Evolutionary conservation across 306 rosid species (phyloP).

Genomic region (Cicer yamashitae): DNA sequence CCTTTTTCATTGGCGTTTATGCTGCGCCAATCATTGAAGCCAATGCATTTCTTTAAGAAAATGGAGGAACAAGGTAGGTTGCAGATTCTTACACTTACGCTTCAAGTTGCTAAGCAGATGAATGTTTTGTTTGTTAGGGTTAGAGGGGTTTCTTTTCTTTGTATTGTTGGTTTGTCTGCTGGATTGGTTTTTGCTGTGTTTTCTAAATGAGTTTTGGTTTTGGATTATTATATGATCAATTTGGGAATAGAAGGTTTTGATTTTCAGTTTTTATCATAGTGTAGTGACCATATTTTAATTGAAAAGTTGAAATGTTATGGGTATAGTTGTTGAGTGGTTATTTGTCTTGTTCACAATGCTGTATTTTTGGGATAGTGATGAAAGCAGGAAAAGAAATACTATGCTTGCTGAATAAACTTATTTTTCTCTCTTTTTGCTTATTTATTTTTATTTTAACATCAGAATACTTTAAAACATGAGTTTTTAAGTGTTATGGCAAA

Average conservation of each 20-base stretch:
- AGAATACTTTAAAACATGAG: no score
- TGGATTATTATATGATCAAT: not conserved
- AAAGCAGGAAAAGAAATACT: no score
- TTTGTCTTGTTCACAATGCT: not conserved
- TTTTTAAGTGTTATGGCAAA: no score
- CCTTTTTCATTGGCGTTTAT: constrained; percentile 72
- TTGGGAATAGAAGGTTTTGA: not conserved
- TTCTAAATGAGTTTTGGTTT: constrained; percentile 43
- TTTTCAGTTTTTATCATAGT: not conserved
- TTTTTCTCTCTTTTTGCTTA: no score
- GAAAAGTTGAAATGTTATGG: constrained; percentile 6
- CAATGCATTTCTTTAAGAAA: constrained; percentile 50
- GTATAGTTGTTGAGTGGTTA: not conserved
- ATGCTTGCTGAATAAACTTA: no score
- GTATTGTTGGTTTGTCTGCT: constrained; percentile 56
- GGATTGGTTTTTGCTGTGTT: constrained; percentile 55
- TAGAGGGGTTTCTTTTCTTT: constrained; percentile 60
- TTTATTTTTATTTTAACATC: no score
- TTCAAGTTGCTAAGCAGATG: constrained; percentile 73
- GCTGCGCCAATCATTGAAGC: constrained; percentile 66
- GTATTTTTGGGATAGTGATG: no score
- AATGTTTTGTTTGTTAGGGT: constrained; percentile 60
- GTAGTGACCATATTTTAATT: not conserved
- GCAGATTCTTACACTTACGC: constrained; percentile 53
- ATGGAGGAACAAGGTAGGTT: constrained; percentile 54